Evolutionary conservation across 2,329 filamentous ascomycete genomes (phyloP), one percentile per base, ranked within the genome.

Genomic region (Tolypocladium album): DNA sequence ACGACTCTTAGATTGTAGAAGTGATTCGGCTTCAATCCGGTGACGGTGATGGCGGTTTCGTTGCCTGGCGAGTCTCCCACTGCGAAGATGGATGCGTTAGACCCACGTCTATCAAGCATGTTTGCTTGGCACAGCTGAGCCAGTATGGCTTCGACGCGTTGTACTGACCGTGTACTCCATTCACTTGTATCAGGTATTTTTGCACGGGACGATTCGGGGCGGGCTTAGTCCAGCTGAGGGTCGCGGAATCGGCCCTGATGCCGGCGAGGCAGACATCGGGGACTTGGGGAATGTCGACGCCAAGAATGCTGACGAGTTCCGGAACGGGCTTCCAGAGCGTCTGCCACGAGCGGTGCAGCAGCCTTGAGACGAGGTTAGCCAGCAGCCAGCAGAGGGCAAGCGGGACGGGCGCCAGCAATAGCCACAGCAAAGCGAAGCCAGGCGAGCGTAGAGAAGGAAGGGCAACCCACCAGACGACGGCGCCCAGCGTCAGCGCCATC

Each of bases 1-100:
- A 97, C 89, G 59, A 97, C 90, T 62, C 93, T 88, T 36, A 99
- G 87, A 65, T 96, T 95, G 75, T 97, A 97, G 68, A 92, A 95
- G 68, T 90, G 89, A 64, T 88, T 87, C 0, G 94, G 92, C 67
- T 88, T 87, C 9, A 99, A 80, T 45, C 92, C 91, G 39, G 89
- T 92, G 59, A 99, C 92, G 55, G 90, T 92, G 58, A 97, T 92
- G n/a, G 91, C 74, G 50, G 72, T 69, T 58, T 76, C 74, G 39
- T 73, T 73, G 36, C 72, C 72, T 9, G 71, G 87, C 53, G 92
- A 90, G 69, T 96, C 90, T 67, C 92, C 94, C 64, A 97, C 89
- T 91, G 45, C 56, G 55, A 31, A 24, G n/a, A 27, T 3, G 20
- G 38, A 24, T 13, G 17, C 20, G 61, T 63, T 45, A 62, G 58